Percentiles rank a stretch among this genome's conserved stretches.
Conservation (phyloP, 495 filamentous ascomycete species). For the Pyrenula massariospora region DNA sequence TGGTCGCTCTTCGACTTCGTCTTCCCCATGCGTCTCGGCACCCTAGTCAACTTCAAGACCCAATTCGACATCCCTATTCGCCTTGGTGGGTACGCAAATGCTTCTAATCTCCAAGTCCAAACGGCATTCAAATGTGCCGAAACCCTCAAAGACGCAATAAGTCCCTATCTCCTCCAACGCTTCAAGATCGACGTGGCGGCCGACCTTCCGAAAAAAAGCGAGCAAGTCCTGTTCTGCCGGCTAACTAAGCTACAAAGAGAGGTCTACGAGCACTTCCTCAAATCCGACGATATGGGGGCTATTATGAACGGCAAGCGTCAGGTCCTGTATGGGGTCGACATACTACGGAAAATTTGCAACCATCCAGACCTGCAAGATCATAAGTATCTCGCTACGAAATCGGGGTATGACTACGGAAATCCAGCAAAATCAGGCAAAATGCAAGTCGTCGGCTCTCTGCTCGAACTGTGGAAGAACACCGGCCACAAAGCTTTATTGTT, state of each 20-base stretch:
- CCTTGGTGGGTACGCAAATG: conserved; percentile 85
- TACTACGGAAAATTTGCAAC: conserved; percentile 92
- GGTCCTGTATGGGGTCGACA: conserved; percentile 77
- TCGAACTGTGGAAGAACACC: conserved; percentile 73
- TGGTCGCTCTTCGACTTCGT: conserved; percentile 98
- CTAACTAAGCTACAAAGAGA: conserved; percentile 65
- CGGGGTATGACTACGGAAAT: conserved; percentile 60
- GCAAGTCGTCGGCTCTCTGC: conserved; percentile 75
- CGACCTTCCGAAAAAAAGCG: conserved; percentile 87
- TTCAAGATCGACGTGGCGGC: conserved; percentile 89
- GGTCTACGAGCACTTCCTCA: conserved; percentile 69
- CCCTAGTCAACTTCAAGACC: conserved; percentile 74
- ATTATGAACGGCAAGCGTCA: conserved; percentile 67
- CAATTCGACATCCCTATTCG: conserved; percentile 89
- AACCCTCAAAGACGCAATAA: conserved; percentile 81
- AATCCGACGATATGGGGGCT: conserved; percentile 65
- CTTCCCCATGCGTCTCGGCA: conserved; percentile 89
- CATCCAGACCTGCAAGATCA: conserved; percentile 81
- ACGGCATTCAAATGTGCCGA: conserved; percentile 85
- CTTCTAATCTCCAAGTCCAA: conserved; percentile 82
- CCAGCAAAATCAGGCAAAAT: conserved; percentile 79
- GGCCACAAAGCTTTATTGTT: conserved; percentile 91
- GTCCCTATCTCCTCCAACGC: conserved; percentile 83
- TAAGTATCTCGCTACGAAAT: conserved; percentile 40
- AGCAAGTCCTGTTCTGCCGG: conserved; percentile 92